phyloP scores from a whole-genome alignment of 352 stramenopile genomes.

The Achlya hypogyna region DNA sequence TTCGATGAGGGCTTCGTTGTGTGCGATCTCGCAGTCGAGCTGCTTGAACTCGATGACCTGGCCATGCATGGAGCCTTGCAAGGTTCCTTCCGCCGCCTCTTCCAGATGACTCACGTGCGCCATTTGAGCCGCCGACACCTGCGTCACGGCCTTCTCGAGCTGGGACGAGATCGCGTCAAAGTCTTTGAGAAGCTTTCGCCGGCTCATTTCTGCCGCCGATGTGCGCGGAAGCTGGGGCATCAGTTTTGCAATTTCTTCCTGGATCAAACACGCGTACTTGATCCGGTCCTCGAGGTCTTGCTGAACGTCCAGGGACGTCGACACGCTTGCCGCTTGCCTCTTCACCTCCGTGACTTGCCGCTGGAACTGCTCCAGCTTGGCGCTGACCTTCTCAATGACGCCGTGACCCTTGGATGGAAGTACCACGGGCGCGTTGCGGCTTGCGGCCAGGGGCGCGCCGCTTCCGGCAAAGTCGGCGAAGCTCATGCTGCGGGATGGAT shows the following conservation, averaged over 20 bases:
- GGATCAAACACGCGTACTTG: slow-evolving; percentile 69
- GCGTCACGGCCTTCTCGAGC: slow-evolving; percentile 52
- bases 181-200: slow-evolving; percentile 73
- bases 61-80: slow-evolving; percentile 28
- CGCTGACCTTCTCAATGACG: slow-evolving; percentile 8
- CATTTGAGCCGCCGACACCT: slow-evolving; percentile 28
- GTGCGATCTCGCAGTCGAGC: slow-evolving; percentile 74
- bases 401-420: neutral
- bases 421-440: neutral
- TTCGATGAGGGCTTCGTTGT: slow-evolving; percentile 85
- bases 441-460: neutral
- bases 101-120: neutral
- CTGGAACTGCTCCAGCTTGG: slow-evolving; percentile 77
- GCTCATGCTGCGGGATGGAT: neutral
- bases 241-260: slow-evolving; percentile 68
- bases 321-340: slow-evolving; percentile 22
- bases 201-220: slow-evolving; percentile 52
- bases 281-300: slow-evolving; percentile 79
- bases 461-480: slow-evolving; percentile 16
- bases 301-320: slow-evolving; percentile 29
- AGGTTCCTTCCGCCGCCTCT: neutral
- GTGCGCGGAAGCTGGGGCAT: slow-evolving; percentile 50
- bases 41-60: slow-evolving; percentile 73
- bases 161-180: slow-evolving; percentile 70
- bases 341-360: slow-evolving; percentile 74